Base-by-base conservation (phyloP, 1,284 basidiomycete species). In the Trichosporon sp. region DNA sequence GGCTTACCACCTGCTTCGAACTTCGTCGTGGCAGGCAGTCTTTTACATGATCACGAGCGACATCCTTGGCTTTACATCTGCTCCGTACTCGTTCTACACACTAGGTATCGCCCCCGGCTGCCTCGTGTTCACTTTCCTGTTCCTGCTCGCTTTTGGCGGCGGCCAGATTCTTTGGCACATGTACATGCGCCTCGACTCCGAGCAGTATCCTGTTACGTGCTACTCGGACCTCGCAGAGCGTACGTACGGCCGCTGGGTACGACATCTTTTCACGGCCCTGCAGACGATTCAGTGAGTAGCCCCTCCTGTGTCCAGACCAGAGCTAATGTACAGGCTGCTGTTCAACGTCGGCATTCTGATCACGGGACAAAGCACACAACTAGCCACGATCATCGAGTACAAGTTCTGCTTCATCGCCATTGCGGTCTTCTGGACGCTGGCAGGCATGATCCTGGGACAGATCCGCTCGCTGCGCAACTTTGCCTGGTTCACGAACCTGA, bases 11-110 rank as follows among this genome's bases (percentile, higher is more conserved):
- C 54, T 69, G 21, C 59, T 69, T 10, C 65, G 67, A 8, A 40
- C 60, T 2, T 34, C 63, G 2, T 44, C 32, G 21, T 69, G 67
- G 67, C 67, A 69, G 54, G 52, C 64, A 14, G 63, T 66, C 31
- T 65, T 69, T 52, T 69, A 62, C 61, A 63, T 69, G 29, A 68
- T 68, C 40, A 61, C 32, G 14, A 63, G 62, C 8, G 69, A 72
- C 62, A 70, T 80, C 34, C 64, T 78, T 2, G 79, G 79, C 8
- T 77, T 76, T 14, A 74, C 71, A 65, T 72, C 73, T 52, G 73
- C 77, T 0, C 74, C 75, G 0, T 74, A 74, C 60, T 72, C 74
- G n/a, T 76, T 77, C 65, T 52, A 64, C 11, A 29, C 59, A 9
- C 65, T 75, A 16, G 74, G 73, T 1, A 65, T 70, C 31, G 70